Evolutionary conservation across 768 basidiomycete species (phyloP), one percentile per base, ranked within the genome.

Genomic region (Cubamyces sp.): DNA sequence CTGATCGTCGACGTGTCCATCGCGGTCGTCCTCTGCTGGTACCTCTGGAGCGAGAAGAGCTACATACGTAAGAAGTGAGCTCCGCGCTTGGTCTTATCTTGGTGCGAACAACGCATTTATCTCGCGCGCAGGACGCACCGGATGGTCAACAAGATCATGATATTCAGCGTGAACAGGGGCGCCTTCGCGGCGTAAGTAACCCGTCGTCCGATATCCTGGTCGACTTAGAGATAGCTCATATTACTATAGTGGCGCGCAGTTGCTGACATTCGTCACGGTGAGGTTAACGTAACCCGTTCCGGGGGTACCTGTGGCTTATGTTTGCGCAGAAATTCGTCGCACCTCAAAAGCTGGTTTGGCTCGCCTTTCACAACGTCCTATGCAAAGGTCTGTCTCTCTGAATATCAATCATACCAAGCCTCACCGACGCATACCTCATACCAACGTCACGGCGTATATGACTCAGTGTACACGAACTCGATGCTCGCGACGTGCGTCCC

Each of bases 141-240:
- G 8, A 16, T 59, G n/a, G n/a, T 59, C n/a, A 51, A 59, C 47
- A 41, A 42, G 12, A 59, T 59, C 49, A 59, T 59, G 9, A 45
- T 59, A n/a, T 59, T 59, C 41, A 59, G 57, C 28, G 49, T 59
- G 26, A 51, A 59, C 19, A 51, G 57, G 42, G 57, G 57, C 18
- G 57, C 57, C 5, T 43, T 59, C 34, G 57, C 57, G 16, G 57
- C 57, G 57, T 59, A 12, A 49, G 48, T 49, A 25, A 21, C 48
- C 16, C 7, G 3, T 12, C 18, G 11, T 49, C 18, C 14, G 3
- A 2, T 49, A 23, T 26, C 3, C 14, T 12, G 7, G 53, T 25
- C 21, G 25, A 7, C 11, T 26, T 21, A n/a, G 23, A 9, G 25
- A 21, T 19, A 34, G 5, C 34, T 34, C 34, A 34, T 34, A 1